Conservation (phyloP, 2,329 filamentous ascomycete species). For the Eurotiales sp. region DNA sequence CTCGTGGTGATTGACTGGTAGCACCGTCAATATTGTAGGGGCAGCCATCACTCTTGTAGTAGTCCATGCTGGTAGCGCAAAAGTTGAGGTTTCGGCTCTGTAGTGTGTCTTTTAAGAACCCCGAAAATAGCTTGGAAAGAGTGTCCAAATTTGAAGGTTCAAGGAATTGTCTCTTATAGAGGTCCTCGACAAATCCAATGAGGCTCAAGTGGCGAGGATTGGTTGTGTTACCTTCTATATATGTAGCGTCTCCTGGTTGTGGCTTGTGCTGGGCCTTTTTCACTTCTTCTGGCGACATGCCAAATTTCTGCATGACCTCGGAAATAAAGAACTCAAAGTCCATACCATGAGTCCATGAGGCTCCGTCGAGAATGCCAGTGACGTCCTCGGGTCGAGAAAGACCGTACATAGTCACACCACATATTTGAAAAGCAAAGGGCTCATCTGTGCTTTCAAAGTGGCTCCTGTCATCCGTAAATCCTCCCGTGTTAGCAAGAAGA, state of each 20-base stretch:
- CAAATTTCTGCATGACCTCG: conserved; percentile 5
- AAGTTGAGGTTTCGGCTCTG: neutral
- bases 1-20: neutral
- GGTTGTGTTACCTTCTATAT: neutral
- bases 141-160: neutral
- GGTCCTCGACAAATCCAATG: conserved; percentile 1
- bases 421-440: conserved; percentile 3
- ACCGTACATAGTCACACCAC: conserved; percentile 2
- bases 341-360: conserved; percentile 1
- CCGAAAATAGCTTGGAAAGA: conserved; percentile 1
- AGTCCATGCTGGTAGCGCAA: neutral
- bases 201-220: conserved; percentile 3
- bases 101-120: neutral
- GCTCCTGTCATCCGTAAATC: neutral
- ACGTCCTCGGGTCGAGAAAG: conserved; percentile 3
- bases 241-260: neutral
- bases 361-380: conserved; percentile 4
- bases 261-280: neutral
- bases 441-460: neutral
- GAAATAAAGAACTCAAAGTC: conserved; percentile 4
- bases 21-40: neutral
- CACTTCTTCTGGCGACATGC: conserved; percentile 1
- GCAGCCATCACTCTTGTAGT: neutral
- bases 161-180: conserved; percentile 1
- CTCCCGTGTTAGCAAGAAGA: no score